Evolutionary conservation across 305 asterid genomes (phyloP), one percentile per base, ranked within the genome.

Genomic region (Fraxinus sp.): DNA sequence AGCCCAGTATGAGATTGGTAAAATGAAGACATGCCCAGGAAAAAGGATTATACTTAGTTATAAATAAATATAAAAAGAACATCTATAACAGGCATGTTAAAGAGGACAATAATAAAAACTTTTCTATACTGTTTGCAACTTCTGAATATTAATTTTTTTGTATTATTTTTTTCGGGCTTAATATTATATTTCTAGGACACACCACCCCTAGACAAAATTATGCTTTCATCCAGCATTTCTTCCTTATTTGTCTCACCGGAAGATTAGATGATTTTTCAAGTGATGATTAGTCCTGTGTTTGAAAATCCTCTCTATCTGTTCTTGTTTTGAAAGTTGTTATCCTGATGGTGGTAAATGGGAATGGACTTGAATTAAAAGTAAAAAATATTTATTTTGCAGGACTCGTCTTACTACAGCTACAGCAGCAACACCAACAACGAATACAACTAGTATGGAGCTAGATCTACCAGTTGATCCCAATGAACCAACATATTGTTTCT

Each of bases 401-500:
- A 93, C 96, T 10, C 97, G 98, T 52, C 92, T 90, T 82, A 93
- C 94, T 33, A 82, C 97, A 24, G 89, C 92, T 5, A 85, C 90
- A 16, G 78, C 87, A 2, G 78, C 91, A 52, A 80, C 98, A 78
- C 39, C 91, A 30, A 83, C 92, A 78, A 86, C 89, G 75, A 92
- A 86, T 84, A 87, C 95, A 32, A 79, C 91, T 24, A 91, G 90
- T 64, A 92, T 96, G 93, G 98, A 96, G 78, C 79, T 94, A 80
- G 98, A 96, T 86, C 86, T 96, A 59, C 99, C 99, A 3, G 98
- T 96, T 20, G 99, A 96, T 85, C 99, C 99, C 33, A 96, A 96
- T 41, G 99, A 96, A 85, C 99, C 99, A 10, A 96, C 98, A 8
- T 96, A 96, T 79, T 96, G 99, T 86, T 80, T 92, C 85, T 96